Percentiles rank a stretch among this genome's conserved stretches.
Evolutionary conservation across 148 eudicot species (phyloP).

Genomic region (Spergularia marina): DNA sequence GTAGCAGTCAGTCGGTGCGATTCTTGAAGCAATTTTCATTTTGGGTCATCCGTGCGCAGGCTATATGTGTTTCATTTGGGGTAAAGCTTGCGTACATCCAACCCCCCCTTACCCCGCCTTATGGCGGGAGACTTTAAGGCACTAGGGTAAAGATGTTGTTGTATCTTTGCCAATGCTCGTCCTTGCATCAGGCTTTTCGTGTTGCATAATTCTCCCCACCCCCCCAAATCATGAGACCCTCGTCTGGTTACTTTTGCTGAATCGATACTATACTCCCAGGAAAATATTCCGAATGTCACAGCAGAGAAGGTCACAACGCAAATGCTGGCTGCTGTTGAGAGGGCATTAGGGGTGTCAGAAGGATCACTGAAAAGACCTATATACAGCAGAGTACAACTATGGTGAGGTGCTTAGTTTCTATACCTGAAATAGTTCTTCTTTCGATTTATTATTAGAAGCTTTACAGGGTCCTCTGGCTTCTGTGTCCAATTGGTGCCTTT

Average conservation of each 20-base stretch:
- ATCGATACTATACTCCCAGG: constrained; percentile 41
- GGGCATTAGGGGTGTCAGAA: constrained; percentile 65
- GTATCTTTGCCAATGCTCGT: too few relatives aligned
- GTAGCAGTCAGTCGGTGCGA: too few relatives aligned
- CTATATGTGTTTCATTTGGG: too few relatives aligned
- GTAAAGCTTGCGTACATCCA: too few relatives aligned
- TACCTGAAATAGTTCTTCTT: background rate
- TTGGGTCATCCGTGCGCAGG: too few relatives aligned
- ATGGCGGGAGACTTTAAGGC: too few relatives aligned
- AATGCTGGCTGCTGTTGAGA: constrained; percentile 86
- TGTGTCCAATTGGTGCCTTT: background rate
- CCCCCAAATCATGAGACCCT: background rate
- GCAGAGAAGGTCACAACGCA: constrained; percentile 80
- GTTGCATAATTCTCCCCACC: background rate
- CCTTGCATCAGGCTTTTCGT: background rate
- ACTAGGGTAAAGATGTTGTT: too few relatives aligned
- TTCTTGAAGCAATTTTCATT: too few relatives aligned
- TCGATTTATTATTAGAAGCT: background rate
- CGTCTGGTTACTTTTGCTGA: background rate
- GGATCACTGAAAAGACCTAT: constrained; percentile 66
- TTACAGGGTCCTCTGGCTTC: background rate
- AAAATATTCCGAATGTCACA: constrained; percentile 71
- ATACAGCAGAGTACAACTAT: constrained; percentile 70
- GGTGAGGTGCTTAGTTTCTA: constrained; percentile 45
- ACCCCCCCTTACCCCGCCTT: too few relatives aligned